A percentile compares a stretch with the other conserved stretches of the same genome.
phyloP scores from a whole-genome alignment of 768 basidiomycete species.

The Xerocomus brunneocitrinus region DNA sequence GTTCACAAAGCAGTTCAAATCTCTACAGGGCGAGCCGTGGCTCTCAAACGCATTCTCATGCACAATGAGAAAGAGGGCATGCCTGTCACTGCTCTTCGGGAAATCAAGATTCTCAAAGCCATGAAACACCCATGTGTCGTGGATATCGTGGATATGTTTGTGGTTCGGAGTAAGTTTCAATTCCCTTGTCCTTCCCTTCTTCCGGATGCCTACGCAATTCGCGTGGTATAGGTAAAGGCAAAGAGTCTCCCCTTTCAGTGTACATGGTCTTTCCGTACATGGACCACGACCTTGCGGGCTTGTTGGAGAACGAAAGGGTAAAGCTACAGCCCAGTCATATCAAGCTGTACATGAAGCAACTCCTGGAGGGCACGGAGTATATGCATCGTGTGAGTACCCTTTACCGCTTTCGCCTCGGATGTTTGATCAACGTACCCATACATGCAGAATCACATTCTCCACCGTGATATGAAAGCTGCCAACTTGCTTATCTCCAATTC shows the following conservation, averaged over 20 bases:
- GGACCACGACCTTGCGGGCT: constrained; percentile 96
- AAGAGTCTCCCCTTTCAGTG: constrained; percentile 67
- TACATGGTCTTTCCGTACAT: constrained; percentile 99
- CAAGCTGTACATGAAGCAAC: constrained; percentile 94
- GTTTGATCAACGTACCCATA: constrained; percentile 7
- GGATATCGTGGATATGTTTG: constrained; percentile 88
- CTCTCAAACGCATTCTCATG: constrained; percentile 92
- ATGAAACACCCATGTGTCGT: constrained; percentile 84
- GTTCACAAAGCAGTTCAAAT: constrained; percentile 84
- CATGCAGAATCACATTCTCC: constrained; percentile 85
- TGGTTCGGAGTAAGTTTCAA: constrained; percentile 60
- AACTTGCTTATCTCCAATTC: constrained; percentile 90
- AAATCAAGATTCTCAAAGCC: constrained; percentile 94
- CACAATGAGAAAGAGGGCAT: constrained; percentile 97
- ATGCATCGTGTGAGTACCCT: constrained; percentile 75
- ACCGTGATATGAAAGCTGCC: constrained; percentile 98
- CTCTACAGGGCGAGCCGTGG: constrained; percentile 59
- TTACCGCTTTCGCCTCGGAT: not conserved
- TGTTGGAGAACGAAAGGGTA: constrained; percentile 88
- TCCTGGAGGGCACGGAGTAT: constrained; percentile 94
- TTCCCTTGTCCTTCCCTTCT: not conserved
- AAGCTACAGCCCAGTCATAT: constrained; percentile 80
- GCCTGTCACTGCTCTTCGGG: constrained; percentile 92
- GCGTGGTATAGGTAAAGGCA: constrained; percentile 42
- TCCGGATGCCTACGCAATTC: constrained; percentile 1